Evolutionary conservation across 805 yeast species (phyloP).

Genomic region (Yamadazyma laniorum): DNA sequence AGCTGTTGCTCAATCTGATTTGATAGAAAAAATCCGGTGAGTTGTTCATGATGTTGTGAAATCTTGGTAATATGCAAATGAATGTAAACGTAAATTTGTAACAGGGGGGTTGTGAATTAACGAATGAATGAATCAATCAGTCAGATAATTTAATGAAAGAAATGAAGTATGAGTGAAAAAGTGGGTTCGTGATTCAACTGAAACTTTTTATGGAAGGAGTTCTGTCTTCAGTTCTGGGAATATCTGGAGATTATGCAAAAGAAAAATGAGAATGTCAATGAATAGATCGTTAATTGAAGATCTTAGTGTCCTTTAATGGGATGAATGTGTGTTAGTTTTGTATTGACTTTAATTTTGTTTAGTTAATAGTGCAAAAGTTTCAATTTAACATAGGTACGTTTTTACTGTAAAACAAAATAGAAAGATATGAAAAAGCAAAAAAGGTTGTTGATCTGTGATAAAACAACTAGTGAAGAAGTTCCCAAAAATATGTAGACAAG

Average conservation of each 20-base stretch:
- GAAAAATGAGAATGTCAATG: not conserved
- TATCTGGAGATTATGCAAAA: not conserved
- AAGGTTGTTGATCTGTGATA: no score
- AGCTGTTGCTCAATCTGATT: conserved; percentile 29
- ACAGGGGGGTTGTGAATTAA: no score
- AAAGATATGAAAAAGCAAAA: no score
- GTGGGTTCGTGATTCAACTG: not conserved
- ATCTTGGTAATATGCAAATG: conserved; percentile 7
- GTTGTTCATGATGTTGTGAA: conserved; percentile 10
- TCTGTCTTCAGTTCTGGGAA: not conserved
- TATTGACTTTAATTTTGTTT: no score
- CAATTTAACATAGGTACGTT: no score
- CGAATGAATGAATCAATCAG: conserved; percentile 11
- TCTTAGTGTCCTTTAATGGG: no score
- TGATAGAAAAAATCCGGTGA: conserved; percentile 36
- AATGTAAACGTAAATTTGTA: no score
- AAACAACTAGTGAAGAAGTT: no score
- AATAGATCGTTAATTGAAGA: not conserved
- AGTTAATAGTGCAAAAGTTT: no score
- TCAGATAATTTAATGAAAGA: conserved; percentile 8
- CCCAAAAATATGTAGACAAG: not conserved
- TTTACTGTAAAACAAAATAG: no score
- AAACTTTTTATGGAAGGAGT: not conserved
- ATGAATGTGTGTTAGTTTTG: no score
- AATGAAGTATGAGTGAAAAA: conserved; percentile 7